Evolutionary conservation across 208 protist genomes (phyloP).

Genomic region (Trichomonas vaginalis): DNA sequence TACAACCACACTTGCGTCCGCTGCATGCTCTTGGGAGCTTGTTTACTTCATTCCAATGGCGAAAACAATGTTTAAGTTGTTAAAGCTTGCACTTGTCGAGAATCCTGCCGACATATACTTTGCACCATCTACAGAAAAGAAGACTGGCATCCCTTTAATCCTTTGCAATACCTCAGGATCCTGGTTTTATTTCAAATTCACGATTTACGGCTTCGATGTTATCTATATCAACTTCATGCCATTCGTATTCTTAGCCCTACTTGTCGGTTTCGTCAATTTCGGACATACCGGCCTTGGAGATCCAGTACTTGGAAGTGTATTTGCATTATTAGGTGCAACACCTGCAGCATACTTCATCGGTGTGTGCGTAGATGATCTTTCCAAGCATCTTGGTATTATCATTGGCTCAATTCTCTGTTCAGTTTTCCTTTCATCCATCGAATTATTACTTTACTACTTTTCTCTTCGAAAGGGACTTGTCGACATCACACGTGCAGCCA

Average conservation of each 20-base stretch:
- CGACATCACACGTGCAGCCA: not conserved
- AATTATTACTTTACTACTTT: conserved; percentile 1
- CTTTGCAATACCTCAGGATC: not conserved
- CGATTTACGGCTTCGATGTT: not conserved
- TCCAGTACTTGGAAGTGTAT: not conserved
- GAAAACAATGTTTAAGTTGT: not conserved
- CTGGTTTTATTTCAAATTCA: not conserved
- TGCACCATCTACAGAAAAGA: not conserved
- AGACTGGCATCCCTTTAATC: not conserved
- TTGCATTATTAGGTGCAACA: not conserved
- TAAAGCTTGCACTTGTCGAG: not conserved
- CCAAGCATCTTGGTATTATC: not conserved
- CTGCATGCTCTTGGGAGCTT: not conserved
- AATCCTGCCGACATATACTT: not conserved
- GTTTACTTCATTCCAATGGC: conserved; percentile 1
- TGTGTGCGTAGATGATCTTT: conserved; percentile 3
- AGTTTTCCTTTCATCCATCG: not conserved
- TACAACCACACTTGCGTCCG: not conserved
- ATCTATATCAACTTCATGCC: conserved; percentile 3
- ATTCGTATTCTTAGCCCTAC: not conserved
- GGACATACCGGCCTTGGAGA: not conserved
- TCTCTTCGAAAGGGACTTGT: not conserved
- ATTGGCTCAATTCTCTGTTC: not conserved
- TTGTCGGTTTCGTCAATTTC: not conserved
- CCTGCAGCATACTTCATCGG: not conserved